phyloP scores from a whole-genome alignment of 331 rosid genomes.

The Malus hybrid region DNA sequence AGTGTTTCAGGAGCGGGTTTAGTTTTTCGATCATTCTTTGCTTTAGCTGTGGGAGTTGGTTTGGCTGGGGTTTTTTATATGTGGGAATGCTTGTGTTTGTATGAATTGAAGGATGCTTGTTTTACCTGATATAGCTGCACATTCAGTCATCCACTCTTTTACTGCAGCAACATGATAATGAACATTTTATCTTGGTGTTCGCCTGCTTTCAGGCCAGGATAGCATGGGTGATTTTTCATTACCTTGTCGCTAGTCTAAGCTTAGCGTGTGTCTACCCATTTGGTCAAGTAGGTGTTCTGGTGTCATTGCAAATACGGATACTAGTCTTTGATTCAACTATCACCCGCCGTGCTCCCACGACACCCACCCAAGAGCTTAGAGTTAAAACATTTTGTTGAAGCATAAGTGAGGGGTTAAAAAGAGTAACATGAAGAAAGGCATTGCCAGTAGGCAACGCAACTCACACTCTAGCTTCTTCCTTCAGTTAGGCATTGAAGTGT shows the following conservation, averaged over 20 bases:
- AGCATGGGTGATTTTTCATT: not conserved
- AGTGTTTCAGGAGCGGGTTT: slow-evolving; percentile 15
- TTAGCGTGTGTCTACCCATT: slow-evolving; percentile 5
- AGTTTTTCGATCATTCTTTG: no score
- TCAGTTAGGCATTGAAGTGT: not conserved
- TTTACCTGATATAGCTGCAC: not conserved
- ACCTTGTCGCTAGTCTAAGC: not conserved
- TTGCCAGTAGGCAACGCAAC: not conserved
- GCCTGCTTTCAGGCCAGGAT: not conserved
- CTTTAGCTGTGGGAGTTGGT: no score
- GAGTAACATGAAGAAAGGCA: not conserved
- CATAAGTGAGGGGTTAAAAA: not conserved
- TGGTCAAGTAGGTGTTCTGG: not conserved
- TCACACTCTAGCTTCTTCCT: not conserved
- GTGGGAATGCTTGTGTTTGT: not conserved
- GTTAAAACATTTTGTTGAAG: not conserved
- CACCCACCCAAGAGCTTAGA: not conserved
- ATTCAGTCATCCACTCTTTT: not conserved
- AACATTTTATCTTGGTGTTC: not conserved
- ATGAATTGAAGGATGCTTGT: not conserved
- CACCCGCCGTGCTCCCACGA: not conserved
- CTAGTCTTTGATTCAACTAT: not conserved
- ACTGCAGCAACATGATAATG: not conserved
- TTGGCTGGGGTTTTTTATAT: not conserved
- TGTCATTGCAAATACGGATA: not conserved